These are phyloP conservation scores for Inga leiocalycina DNA, from an alignment of 306 rosid species.

Conservation along the genomic window DNA sequence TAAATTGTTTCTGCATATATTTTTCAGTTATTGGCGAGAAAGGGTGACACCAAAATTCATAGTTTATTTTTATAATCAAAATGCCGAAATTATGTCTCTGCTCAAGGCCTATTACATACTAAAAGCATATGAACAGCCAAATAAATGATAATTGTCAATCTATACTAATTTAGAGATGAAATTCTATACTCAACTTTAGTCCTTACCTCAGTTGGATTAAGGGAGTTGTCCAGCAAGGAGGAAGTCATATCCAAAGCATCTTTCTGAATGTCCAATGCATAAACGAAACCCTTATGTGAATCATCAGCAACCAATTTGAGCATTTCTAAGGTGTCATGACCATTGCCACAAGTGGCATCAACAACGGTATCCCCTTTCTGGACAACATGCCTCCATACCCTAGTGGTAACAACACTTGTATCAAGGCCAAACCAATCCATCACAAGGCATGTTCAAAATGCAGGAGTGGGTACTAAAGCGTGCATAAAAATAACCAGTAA, in stretches of 20 bases:
- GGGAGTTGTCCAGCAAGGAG: constrained; percentile 57
- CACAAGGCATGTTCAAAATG: constrained; percentile 1
- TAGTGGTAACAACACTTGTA: constrained; percentile 31
- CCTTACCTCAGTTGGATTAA: constrained; percentile 57
- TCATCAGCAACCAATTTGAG: constrained; percentile 78
- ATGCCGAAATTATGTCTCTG: neutral
- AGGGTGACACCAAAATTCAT: constrained; percentile 17
- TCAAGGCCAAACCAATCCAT: constrained; percentile 10
- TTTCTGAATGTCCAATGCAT: constrained; percentile 77
- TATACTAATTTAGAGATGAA: constrained; percentile 12
- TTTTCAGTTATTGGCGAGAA: constrained; percentile 35
- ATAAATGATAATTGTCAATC: neutral
- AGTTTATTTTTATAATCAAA: neutral
- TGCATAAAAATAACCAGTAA: neutral
- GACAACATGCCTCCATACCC: constrained; percentile 78
- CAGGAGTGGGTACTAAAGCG: neutral
- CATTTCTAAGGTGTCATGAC: constrained; percentile 80
- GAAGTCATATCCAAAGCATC: constrained; percentile 73
- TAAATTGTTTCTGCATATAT: constrained; percentile 63
- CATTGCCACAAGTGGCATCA: constrained; percentile 96
- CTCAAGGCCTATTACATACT: neutral
- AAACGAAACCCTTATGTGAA: constrained; percentile 59
- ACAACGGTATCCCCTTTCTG: constrained; percentile 76
- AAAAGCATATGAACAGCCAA: neutral
- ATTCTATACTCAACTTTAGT: neutral